phyloP scores from a whole-genome alignment of 2,329 filamentous ascomycete genomes.

The Chaetomiaceae sp. region DNA sequence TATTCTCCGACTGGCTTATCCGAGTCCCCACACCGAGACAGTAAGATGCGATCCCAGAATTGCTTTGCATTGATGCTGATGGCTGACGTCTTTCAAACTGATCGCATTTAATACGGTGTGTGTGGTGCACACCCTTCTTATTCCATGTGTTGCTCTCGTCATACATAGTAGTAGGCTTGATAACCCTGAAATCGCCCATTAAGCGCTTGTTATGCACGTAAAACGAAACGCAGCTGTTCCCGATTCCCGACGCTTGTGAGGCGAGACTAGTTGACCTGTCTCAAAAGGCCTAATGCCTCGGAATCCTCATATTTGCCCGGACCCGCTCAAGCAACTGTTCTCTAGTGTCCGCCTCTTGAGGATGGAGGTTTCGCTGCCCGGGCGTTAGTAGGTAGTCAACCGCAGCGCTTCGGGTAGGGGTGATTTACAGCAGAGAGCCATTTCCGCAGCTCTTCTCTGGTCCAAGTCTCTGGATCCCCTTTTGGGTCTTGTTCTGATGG shows the following conservation, averaged over 20 bases:
- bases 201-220: too few relatives aligned
- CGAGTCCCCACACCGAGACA: background rate
- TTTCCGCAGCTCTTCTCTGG: conserved; percentile 68
- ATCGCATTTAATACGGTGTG: too few relatives aligned
- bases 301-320: conserved; percentile 43
- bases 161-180: too few relatives aligned
- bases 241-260: too few relatives aligned
- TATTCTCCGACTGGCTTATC: background rate
- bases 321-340: conserved; percentile 47
- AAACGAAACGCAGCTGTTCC: too few relatives aligned
- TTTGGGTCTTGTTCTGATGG: conserved; percentile 70
- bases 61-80: too few relatives aligned
- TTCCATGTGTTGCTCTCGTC: too few relatives aligned
- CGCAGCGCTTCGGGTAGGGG: background rate
- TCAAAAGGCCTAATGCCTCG: conserved; percentile 27
- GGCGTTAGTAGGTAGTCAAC: conserved; percentile 15
- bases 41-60: too few relatives aligned
- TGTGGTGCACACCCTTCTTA: too few relatives aligned
- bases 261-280: background rate
- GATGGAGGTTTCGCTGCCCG: conserved; percentile 45
- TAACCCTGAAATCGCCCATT: too few relatives aligned
- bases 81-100: too few relatives aligned
- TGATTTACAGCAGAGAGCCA: conserved; percentile 75
- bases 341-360: conserved; percentile 39
- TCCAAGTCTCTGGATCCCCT: conserved; percentile 69